A percentile compares a stretch with the other conserved stretches of the same genome.
phyloP scores from a whole-genome alignment of 2,329 filamentous ascomycete genomes.

The Claviceps africana region DNA sequence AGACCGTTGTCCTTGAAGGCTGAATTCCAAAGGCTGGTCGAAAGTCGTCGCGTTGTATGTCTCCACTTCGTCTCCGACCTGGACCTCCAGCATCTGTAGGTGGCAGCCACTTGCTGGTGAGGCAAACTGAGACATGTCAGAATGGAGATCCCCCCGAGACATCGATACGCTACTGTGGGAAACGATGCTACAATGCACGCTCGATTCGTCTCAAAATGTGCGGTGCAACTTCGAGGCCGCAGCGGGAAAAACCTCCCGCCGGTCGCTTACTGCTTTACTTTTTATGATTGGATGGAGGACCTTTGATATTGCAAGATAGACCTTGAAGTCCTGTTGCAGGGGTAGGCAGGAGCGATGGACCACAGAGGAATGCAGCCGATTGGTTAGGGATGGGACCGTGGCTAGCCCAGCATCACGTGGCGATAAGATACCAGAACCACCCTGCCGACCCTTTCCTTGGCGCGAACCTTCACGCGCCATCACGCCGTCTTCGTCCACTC shows the following conservation, averaged over 20 bases:
- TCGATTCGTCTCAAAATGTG: neutral
- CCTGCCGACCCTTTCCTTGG: neutral
- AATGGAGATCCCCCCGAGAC: no score
- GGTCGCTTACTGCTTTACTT: neutral
- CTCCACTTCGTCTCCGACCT: constrained; percentile 2
- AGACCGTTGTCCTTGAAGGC: constrained; percentile 3
- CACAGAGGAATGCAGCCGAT: constrained; percentile 12
- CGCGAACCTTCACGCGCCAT: constrained; percentile 2
- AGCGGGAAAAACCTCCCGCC: neutral
- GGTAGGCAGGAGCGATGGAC: neutral
- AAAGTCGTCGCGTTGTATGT: neutral
- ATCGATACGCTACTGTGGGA: no score
- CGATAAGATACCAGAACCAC: neutral
- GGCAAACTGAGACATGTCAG: constrained; percentile 3
- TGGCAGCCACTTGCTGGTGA: constrained; percentile 6
- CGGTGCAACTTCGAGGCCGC: neutral
- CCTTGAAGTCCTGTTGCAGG: neutral
- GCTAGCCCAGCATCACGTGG: neutral
- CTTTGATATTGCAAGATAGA: neutral
- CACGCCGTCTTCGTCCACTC: neutral
- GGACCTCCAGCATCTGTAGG: constrained; percentile 3
- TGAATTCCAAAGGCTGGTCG: constrained; percentile 3
- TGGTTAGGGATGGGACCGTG: constrained; percentile 6
- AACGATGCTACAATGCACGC: neutral
- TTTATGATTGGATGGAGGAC: no score